Percentiles rank a stretch among this genome's conserved stretches.
phyloP scores from a whole-genome alignment of 352 stramenopile species.

The Globisporangium abappressorium region DNA sequence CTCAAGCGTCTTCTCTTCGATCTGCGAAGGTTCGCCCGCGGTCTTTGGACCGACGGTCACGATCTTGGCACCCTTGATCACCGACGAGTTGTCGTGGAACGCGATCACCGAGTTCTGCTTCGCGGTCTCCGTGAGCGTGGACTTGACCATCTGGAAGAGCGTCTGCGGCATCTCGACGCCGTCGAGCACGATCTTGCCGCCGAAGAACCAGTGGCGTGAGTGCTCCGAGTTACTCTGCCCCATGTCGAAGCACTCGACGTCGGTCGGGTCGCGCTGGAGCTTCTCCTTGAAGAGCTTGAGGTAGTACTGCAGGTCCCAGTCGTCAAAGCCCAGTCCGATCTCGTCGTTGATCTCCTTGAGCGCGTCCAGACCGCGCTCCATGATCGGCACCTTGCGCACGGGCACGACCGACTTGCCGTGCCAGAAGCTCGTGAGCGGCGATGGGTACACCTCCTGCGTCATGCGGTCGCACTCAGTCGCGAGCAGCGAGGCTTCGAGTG shows the following conservation, averaged over 20 bases:
- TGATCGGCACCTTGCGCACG: conserved; percentile 93
- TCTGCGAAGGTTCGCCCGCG: conserved; percentile 60
- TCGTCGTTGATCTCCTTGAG: conserved; percentile 95
- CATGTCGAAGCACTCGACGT: conserved; percentile 99
- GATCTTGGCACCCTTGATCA: conserved; percentile 93
- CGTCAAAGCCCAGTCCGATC: conserved; percentile 97
- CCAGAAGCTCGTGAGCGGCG: conserved; percentile 91
- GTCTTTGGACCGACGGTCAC: conserved; percentile 72
- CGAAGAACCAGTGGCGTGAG: conserved; percentile 99
- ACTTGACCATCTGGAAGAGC: conserved; percentile 99
- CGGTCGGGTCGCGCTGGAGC: conserved; percentile 95
- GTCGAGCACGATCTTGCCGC: conserved; percentile 98
- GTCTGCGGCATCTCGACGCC: conserved; percentile 95
- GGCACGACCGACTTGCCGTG: conserved; percentile 74
- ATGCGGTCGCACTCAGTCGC: conserved; percentile 91
- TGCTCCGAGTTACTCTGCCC: conserved; percentile 99
- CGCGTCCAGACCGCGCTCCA: conserved; percentile 91
- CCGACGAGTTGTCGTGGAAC: conserved; percentile 99
- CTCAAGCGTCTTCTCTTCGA: conserved; percentile 68
- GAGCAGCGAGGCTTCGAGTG: conserved; percentile 59
- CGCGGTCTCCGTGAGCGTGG: conserved; percentile 89
- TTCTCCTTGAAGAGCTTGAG: conserved; percentile 96
- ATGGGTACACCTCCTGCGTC: conserved; percentile 96
- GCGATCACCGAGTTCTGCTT: conserved; percentile 97
- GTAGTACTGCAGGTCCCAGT: conserved; percentile 99